Percentiles rank a stretch among this genome's conserved stretches.
Conservation (phyloP, 768 basidiomycete species). For the Leccinum subtestaceum region DNA sequence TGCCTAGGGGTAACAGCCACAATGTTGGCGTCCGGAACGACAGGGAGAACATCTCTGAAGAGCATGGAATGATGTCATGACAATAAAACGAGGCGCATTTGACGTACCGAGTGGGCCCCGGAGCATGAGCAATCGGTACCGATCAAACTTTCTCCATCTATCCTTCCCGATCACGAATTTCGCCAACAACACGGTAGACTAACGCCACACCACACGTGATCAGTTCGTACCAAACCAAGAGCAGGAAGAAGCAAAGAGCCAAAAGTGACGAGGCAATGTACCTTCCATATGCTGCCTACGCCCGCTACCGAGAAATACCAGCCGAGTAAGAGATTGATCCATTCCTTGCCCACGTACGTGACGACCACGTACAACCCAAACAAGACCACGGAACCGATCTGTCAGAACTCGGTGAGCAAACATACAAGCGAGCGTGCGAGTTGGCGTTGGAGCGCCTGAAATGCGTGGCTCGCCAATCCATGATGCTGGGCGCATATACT, state of each 20-base stretch:
- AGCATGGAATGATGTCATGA: conserved; percentile 9
- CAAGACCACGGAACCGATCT: conserved; percentile 71
- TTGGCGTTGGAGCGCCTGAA: background rate
- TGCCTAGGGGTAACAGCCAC: conserved; percentile 53
- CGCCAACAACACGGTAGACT: conserved; percentile 54
- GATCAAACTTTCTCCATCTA: conserved; percentile 59
- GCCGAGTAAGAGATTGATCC: conserved; percentile 79
- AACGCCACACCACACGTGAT: background rate
- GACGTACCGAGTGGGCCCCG: conserved; percentile 45
- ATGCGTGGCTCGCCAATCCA: background rate
- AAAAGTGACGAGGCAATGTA: background rate
- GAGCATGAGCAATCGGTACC: conserved; percentile 41
- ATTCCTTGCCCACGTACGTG: conserved; percentile 72
- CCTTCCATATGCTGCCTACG: conserved; percentile 68
- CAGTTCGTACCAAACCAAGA: background rate
- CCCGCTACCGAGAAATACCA: conserved; percentile 72
- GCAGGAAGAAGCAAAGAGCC: background rate
- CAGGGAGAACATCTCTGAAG: conserved; percentile 36
- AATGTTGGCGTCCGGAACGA: conserved; percentile 60
- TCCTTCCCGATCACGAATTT: conserved; percentile 47
- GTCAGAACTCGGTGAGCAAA: background rate
- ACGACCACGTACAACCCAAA: conserved; percentile 68
- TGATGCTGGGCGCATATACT: conserved; percentile 26
- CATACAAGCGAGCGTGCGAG: background rate
- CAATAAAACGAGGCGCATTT: conserved; percentile 2